A percentile compares a stretch with the other conserved stretches of the same genome.
Evolutionary conservation across 306 rosid genomes (phyloP).

Genomic region (Sicyos baderoa): DNA sequence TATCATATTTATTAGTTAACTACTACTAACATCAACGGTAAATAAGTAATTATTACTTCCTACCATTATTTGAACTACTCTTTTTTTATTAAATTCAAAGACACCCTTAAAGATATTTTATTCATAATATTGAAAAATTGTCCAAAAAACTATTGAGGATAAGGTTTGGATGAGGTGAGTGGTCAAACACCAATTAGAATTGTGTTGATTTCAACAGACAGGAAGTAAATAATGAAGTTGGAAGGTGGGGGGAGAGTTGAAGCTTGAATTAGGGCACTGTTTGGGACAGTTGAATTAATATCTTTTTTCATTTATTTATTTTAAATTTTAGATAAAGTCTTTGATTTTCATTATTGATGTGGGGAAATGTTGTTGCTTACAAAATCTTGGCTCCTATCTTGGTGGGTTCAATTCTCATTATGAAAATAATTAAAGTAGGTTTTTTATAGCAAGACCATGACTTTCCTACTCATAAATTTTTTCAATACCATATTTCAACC

Average conservation of each 20-base stretch:
- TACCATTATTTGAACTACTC: too few relatives aligned
- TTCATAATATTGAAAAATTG: neutral
- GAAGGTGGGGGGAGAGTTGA: neutral
- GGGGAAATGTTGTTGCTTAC: neutral
- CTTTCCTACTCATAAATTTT: neutral
- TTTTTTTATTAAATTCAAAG: too few relatives aligned
- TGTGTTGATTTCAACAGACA: slow-evolving; percentile 18
- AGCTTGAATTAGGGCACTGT: neutral
- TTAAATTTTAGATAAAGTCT: neutral
- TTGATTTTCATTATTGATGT: neutral
- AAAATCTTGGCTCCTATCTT: slow-evolving; percentile 7
- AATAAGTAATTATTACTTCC: too few relatives aligned
- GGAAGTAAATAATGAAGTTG: slow-evolving; percentile 5
- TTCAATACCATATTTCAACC: neutral
- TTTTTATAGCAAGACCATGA: neutral
- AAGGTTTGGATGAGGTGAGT: neutral
- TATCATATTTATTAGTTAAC: too few relatives aligned
- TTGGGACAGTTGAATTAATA: slow-evolving; percentile 12
- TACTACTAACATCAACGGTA: too few relatives aligned
- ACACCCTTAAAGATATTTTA: too few relatives aligned
- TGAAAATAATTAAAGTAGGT: neutral
- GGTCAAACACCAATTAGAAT: slow-evolving; percentile 7
- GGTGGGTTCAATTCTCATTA: neutral
- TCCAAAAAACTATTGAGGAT: neutral
- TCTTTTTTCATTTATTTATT: neutral